Evolutionary conservation across 2,329 filamentous ascomycete genomes (phyloP), one percentile per base, ranked within the genome.

Genomic region (Mycocentrospora acerina): DNA sequence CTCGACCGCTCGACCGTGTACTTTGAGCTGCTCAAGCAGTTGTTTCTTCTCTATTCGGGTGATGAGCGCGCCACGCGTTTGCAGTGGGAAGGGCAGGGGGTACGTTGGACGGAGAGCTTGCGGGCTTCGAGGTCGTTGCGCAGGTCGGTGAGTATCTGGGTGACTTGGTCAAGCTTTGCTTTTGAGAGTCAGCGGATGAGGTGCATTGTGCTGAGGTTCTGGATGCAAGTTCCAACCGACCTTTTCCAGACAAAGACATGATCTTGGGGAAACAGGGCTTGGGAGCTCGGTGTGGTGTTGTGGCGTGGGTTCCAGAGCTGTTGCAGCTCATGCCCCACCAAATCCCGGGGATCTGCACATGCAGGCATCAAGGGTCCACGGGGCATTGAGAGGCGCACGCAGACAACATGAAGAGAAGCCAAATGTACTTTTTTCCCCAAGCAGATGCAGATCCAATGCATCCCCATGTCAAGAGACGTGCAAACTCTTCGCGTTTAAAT

Each of bases 131-230:
- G 68, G 60, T 91, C 86, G 34, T 76, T 62, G 6, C 74, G 71
- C 27, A 94, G 74, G 29, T 76, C 76, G 27, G 76, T 69, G 49
- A 93, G 69, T 12, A 93, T 70, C 36, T 74, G 72, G 12, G 76
- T 81, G 27, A 91, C 85, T 37, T 86, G 79, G 42, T 80, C 73
- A 40, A 85, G 74, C 69, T 90, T 90, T 79, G 88, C 66, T 68
- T 36, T 12, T 7, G 2, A 13, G 10, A 7, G 26, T 61, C 36
- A 60, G 57, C 32, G 6, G 11, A n/a, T n/a, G 5, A 12, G 11
- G 5, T 24, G 14, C 9, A 11, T 17, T n/a, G 9, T n/a, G 10
- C 4, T 25, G n/a, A 13, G 7, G 14, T 2, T n/a, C 10, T 15
- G 10, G 10, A 22, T 9, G 6, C n/a, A 29, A 11, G 12, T 5